Evolutionary conservation across 2,329 filamentous ascomycete genomes (phyloP).

Genomic region (Metarhizium guizhouense): DNA sequence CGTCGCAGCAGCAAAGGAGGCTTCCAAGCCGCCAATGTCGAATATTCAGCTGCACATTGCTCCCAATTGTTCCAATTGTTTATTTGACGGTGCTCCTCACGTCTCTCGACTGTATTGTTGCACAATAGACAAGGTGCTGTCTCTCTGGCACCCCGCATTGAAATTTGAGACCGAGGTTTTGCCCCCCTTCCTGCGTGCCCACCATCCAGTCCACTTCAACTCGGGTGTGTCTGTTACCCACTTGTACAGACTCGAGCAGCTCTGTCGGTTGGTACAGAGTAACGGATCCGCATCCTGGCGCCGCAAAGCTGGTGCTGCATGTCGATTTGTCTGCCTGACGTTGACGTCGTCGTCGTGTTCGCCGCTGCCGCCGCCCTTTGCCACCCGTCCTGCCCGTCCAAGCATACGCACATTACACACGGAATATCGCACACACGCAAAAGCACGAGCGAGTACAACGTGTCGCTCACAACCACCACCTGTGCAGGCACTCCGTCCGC

Average conservation of each 20-base stretch:
- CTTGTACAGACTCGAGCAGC: neutral
- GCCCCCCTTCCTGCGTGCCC: neutral
- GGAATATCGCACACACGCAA: neutral
- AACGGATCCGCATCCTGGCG: neutral
- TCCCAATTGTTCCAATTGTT: neutral
- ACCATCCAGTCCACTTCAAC: neutral
- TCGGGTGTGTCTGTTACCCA: neutral
- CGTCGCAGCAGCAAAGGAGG: no score
- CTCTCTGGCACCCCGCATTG: neutral
- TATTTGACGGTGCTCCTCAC: neutral
- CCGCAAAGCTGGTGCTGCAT: neutral
- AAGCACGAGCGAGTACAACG: neutral
- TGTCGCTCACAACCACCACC: conserved; percentile 1
- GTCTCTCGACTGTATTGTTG: neutral
- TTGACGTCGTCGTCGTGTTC: neutral
- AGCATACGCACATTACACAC: neutral
- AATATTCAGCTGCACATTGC: no score
- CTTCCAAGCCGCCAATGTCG: no score
- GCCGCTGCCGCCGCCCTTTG: neutral
- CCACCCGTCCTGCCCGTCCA: neutral
- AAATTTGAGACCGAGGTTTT: neutral
- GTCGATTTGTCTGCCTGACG: neutral
- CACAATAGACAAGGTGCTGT: neutral
- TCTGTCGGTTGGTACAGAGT: neutral
- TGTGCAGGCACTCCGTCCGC: conserved; percentile 2